Evolutionary conservation across 805 yeast genomes (phyloP), one percentile per base, ranked within the genome.

Genomic region (Hanseniaspora valbyensis): DNA sequence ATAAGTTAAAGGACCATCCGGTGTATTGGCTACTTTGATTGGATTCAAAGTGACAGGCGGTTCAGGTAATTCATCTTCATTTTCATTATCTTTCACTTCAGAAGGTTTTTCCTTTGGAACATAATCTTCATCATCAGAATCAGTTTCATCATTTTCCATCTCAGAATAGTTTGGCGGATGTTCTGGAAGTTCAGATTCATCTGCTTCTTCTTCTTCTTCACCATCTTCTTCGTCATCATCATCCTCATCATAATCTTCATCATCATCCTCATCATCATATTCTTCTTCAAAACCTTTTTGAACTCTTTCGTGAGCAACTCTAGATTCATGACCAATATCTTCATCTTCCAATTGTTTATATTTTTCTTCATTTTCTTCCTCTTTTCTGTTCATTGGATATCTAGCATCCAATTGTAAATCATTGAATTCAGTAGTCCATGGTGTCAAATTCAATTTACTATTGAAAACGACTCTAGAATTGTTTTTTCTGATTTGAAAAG

Each of bases 401-500:
- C 92, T 73, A 0, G 95, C 95, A 66, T 88, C 95, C 63, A 80
- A 71, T 63, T 85, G 85, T 49, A 81, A 77, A 55, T 80, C 83
- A 42, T 73, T 67, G 4, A 83, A 78, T 51, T 76, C 81, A 1
- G 85, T 86, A 22, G 81, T 80, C 67, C 75, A 88, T 21, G 75
- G 78, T 12, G 79, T 69, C 59, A 89, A 67, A 60, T 87, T 81
- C 53, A 90, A 67, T 40, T 72, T 69, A 38, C 76, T 59, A 3
- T 95, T 90, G 68, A 88, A 88, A 10, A 75, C 65, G n/a, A 90
- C 90, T 46, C 77, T 75, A 4, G 95, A 82, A 44, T 84, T 78
- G 62, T 89, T 89, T 63, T 90, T 90, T 55, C 85, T 76, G 25
- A 87, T 83, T 71, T 76, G 77, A 54, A 84, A 92, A 0, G 95